Base-by-base conservation (phyloP, 2,329 filamentous ascomycete genomes). In the Penicillium concentricum region DNA sequence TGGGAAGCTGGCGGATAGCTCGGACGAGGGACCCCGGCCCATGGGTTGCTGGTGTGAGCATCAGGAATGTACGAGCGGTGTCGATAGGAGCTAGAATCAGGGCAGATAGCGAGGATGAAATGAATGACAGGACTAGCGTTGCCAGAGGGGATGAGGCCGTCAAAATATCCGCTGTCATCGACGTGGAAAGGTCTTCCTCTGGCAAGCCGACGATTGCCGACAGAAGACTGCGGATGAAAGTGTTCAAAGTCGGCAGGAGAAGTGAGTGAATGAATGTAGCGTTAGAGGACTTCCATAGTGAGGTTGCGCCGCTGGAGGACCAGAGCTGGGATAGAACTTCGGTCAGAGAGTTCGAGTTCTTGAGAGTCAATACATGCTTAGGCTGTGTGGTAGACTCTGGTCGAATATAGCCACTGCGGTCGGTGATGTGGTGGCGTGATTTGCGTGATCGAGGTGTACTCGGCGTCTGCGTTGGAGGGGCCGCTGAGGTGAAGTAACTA, bases 231-330 rank as follows among this genome's bases (percentile, higher is more conserved):
- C 92, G 85, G 10, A 92, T 90, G 87, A 95, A 99, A 65, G 91
- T 92, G 72, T 97, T 94, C 30, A 96, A 79, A 8, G 95, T 88
- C 12, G 91, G 91, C 60, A 92, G 85, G 18, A 97, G 81, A 45
- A 97, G 85, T 0, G 87, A 90, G 76, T 97, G 96, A 48, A 97
- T 81, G 69, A 97, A 99, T 1, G 92, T 95, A 15, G 90, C 86
- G 71, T 97, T 97, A 37, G 92, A 91, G 9, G 88, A 84, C 73
- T 97, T 97, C 92, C 93, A 99, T 5, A 97, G 87, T 5, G 94
- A 94, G 82, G 92, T 92, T 0, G 88, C 88, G 35, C 92, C 91
- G 71, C 96, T 93, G 65, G 89, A 93, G 46, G 88, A 83, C 90
- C 94, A 97, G 20, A 97, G 78, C 71, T 95, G 89, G 7, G 87